Evolutionary conservation across 2,329 filamentous ascomycete genomes (phyloP).

Genomic region (Colletotrichum higginsianum): DNA sequence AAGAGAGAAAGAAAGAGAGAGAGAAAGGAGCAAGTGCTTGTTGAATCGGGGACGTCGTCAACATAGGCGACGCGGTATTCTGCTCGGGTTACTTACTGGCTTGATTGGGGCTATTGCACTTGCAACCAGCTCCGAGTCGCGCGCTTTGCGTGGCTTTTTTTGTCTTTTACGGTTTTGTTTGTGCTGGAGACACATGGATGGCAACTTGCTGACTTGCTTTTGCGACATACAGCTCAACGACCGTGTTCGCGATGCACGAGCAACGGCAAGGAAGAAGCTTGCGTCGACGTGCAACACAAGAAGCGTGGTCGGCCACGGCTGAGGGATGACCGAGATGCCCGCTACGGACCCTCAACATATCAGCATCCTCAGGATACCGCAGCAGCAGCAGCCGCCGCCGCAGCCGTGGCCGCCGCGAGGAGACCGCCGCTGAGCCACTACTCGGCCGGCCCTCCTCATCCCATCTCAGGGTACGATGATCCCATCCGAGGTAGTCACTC

Average conservation of each 20-base stretch:
- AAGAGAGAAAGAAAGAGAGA: not conserved
- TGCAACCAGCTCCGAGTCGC: not conserved
- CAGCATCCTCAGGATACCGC: slow-evolving; percentile 61
- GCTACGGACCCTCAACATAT: slow-evolving; percentile 68
- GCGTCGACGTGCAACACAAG: slow-evolving; percentile 88
- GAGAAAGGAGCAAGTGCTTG: slow-evolving; percentile 29
- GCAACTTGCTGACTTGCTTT: slow-evolving; percentile 33
- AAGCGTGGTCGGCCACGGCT: slow-evolving; percentile 85
- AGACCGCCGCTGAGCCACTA: slow-evolving; percentile 69
- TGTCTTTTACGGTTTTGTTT: not conserved
- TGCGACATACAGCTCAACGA: slow-evolving; percentile 71
- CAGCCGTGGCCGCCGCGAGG: not conserved
- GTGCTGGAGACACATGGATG: not conserved
- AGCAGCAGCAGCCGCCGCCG: slow-evolving; percentile 39
- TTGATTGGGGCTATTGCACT: slow-evolving; percentile 9
- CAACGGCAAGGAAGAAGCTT: slow-evolving; percentile 85
- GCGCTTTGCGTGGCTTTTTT: slow-evolving; percentile 7
- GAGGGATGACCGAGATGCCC: slow-evolving; percentile 77
- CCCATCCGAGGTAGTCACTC: slow-evolving; percentile 61
- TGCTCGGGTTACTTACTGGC: too few species aligned
- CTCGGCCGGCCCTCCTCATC: slow-evolving; percentile 57
- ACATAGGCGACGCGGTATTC: not conserved
- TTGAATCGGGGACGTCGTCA: slow-evolving; percentile 3
- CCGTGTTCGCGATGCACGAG: slow-evolving; percentile 84
- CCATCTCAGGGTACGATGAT: slow-evolving; percentile 62